Evolutionary conservation across 192 early-diverging fungal species (phyloP), one percentile per base, ranked within the genome.

Genomic region (Pilaira anomala): DNA sequence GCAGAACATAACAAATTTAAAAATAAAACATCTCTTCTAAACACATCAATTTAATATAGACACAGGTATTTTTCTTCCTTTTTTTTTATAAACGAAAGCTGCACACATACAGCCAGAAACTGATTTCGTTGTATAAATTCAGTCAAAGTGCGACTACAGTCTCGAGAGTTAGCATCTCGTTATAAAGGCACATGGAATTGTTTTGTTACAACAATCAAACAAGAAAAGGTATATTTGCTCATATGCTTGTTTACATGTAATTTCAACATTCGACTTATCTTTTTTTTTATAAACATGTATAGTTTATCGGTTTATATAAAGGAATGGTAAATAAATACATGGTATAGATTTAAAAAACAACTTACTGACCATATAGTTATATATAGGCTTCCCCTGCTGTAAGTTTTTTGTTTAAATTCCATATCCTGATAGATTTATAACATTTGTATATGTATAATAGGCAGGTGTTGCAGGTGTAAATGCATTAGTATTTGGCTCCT

Each of bases 121-220:
- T 40, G 30, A 49, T 36, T 63, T 21, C 56, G 28, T 54, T 48
- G 19, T 42, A 45, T 42, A 36, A n/a, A 25, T 60, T 60, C 68
- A 61, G 80, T 84, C 48, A 84, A 84, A 59, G 83, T 84, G 19
- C 68, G 83, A 44, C 58, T 84, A 40, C 83, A 84, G 36, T 81
- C 78, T 30, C 76, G 78, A 36, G 76, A 81, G 45, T 63, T 78
- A 2, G 68, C 77, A n/a, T 52, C 74, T 51, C 74, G 72, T 22
- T 84, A 84, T 48, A 72, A 72, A 68, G 80, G 83, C 40, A 84
- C 83, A 60, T 80, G 78, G 80, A 70, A 84, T 65, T 84, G 83
- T 52, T 79, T 84, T 39, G 54, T 60, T 1, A 82, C 72, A 19
- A 84, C 81, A 44, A 60, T 84, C 29, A 66, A 64, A 53, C 78